Base-by-base conservation (phyloP, 495 filamentous ascomycete genomes). In the Aspergillus leporis region DNA sequence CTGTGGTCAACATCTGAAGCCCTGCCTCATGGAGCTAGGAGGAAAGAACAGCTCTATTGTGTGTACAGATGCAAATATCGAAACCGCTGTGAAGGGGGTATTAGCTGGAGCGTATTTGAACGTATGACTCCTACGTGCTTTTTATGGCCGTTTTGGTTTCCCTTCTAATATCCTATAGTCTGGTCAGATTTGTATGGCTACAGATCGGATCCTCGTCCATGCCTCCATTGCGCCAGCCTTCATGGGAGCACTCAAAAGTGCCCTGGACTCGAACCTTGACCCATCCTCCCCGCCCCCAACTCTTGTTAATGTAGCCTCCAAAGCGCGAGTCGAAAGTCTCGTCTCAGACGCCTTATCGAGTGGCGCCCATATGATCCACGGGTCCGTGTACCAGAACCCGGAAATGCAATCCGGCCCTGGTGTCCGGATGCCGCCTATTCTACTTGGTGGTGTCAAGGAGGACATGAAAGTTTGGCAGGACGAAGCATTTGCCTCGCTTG, bases 161-260 rank as follows among this genome's bases (percentile, higher is more conserved):
- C 13, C n/a, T 38, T 55, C n/a, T 55, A 32, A 46, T 34, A 22
- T 14, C 9, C 7, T 54, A 16, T 65, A 85, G 72, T 77, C 83
- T 40, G 92, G 93, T 8, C 93, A 97, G 74, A 87, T 93, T 46
- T 96, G 93, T 75, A 93, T 97, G 91, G 79, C 85, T 3, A 95
- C 91, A 0, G 92, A 96, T 70, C 83, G 89, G 13, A 91, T 97
- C 66, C 76, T 96, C 38, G 86, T 96, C 13, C 88, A 94, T 70
- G 81, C 82, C 32, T 81, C 81, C 13, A 78, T 96, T 60, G 79
- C 81, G 18, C 72, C 74, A 3, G 68, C 80, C 16, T 97, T 95
- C 66, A 60, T 66, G 13, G 57, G 62, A 1, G 69, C 74, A 1
- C 64, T 80, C 8, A 77, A 84, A 32, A 66, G 41, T 2, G 79